Evolutionary conservation across 148 eudicot species (phyloP).

Genomic region (Heliosperma pusillum): DNA sequence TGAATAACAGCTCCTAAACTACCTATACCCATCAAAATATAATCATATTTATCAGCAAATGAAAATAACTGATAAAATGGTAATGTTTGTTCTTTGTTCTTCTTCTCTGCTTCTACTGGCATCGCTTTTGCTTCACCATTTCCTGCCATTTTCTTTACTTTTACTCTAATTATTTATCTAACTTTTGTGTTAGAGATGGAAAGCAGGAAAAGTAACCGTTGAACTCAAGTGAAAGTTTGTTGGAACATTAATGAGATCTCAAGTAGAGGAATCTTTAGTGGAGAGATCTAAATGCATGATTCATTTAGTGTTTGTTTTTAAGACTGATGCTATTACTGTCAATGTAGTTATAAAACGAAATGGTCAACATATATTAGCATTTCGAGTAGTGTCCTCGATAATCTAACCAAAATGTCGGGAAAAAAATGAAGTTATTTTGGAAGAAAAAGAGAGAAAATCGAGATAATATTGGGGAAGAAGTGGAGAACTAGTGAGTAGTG

Average conservation of each 20-base stretch:
- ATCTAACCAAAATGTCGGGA: slow-evolving; percentile 9
- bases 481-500: neutral
- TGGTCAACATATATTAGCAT: neutral
- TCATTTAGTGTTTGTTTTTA: neutral
- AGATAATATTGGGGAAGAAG: neutral
- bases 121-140: slow-evolving; percentile 46
- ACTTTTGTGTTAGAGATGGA: no score
- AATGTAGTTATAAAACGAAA: neutral
- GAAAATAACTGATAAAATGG: slow-evolving; percentile 80
- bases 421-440: neutral
- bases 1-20: slow-evolving; percentile 81
- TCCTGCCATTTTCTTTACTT: slow-evolving; percentile 35
- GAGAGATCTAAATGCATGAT: slow-evolving; percentile 12
- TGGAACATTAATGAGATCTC: slow-evolving; percentile 22
- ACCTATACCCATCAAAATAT: slow-evolving; percentile 54
- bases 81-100: slow-evolving; percentile 68
- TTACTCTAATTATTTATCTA: neutral
- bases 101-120: slow-evolving; percentile 77
- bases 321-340: neutral
- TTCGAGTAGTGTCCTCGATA: neutral
- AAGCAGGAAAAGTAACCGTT: slow-evolving; percentile 12
- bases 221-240: neutral
- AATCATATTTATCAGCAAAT: slow-evolving; percentile 80
- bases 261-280: slow-evolving; percentile 7
- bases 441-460: neutral